These are phyloP conservation scores for Phytophthora aleatoria DNA, from an alignment of 352 stramenopile genomes.

Conservation along the genomic window DNA sequence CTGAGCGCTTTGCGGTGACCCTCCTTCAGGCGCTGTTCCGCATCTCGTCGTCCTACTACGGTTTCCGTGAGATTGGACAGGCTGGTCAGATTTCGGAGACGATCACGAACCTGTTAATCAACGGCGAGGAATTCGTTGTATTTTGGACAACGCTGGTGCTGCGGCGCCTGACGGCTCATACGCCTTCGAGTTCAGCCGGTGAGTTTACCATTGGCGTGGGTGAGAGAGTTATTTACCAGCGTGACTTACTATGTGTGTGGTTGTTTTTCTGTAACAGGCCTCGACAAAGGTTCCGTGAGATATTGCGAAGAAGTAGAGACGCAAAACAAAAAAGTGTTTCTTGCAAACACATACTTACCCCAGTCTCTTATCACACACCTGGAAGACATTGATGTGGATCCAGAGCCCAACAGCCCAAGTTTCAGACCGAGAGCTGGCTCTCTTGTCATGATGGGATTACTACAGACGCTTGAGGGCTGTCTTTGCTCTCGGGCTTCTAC, in stretches of 20 bases:
- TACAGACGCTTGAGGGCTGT: constrained; percentile 91
- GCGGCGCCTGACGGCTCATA: constrained; percentile 64
- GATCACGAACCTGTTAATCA: constrained; percentile 74
- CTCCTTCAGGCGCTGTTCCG: constrained; percentile 86
- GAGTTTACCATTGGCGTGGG: constrained; percentile 24
- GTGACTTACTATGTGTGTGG: constrained; percentile 2
- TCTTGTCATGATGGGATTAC: constrained; percentile 91
- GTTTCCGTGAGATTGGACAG: constrained; percentile 84
- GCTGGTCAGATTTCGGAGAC: constrained; percentile 78
- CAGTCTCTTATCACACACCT: constrained; percentile 68
- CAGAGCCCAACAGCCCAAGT: constrained; percentile 19
- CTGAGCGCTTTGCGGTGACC: constrained; percentile 66
- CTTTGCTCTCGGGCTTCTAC: constrained; percentile 90
- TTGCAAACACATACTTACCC: constrained; percentile 71
- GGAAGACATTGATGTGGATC: constrained; percentile 60
- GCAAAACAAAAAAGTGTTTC: constrained; percentile 79
- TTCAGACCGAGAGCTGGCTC: constrained; percentile 39
- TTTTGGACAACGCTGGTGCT: constrained; percentile 87
- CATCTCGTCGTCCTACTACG: constrained; percentile 87
- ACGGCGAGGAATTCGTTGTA: constrained; percentile 86
- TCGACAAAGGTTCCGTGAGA: constrained; percentile 55
- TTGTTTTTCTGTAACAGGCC: constrained; percentile 31
- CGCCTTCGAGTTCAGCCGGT: constrained; percentile 45
- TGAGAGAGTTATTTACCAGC: neutral
- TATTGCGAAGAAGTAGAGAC: constrained; percentile 74